Evolutionary conservation across 2,329 filamentous ascomycete genomes (phyloP).

Genomic region (Beauveria caledonica): DNA sequence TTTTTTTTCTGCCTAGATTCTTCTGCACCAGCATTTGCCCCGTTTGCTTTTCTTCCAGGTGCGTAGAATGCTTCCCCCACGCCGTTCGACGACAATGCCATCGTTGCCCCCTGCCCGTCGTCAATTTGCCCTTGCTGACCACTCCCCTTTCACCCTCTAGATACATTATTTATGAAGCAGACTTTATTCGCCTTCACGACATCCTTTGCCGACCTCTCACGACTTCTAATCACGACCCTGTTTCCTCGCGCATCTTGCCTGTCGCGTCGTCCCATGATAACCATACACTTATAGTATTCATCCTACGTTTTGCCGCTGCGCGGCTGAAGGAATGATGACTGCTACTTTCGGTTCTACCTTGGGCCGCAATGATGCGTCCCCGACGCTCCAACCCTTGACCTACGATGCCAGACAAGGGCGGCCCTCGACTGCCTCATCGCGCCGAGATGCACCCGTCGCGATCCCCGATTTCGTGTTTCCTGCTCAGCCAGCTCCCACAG

Average conservation of each 20-base stretch:
- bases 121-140: slow-evolving; percentile 6
- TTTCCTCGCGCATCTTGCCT: slow-evolving; percentile 13
- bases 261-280: slow-evolving; percentile 30
- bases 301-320: slow-evolving; percentile 39
- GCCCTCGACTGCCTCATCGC: not conserved
- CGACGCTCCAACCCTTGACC: slow-evolving; percentile 12
- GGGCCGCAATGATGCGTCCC: slow-evolving; percentile 23
- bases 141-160: not conserved
- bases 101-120: not conserved
- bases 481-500: slow-evolving; percentile 33
- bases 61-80: not conserved
- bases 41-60: slow-evolving; percentile 18
- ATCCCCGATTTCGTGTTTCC: slow-evolving; percentile 62
- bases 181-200: slow-evolving; percentile 11
- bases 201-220: not conserved
- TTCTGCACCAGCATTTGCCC: slow-evolving; percentile 15
- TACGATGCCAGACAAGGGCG: not conserved
- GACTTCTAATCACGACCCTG: slow-evolving; percentile 11
- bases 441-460: slow-evolving; percentile 34
- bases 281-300: slow-evolving; percentile 15
- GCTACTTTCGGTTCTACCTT: slow-evolving; percentile 31
- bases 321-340: slow-evolving; percentile 38
- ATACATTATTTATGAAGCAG: slow-evolving; percentile 15
- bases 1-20: slow-evolving; percentile 18
- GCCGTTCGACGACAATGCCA: not conserved